These are phyloP conservation scores for Rhizopogon salebrosus DNA, from an alignment of 768 basidiomycete species.

Conservation along the genomic window DNA sequence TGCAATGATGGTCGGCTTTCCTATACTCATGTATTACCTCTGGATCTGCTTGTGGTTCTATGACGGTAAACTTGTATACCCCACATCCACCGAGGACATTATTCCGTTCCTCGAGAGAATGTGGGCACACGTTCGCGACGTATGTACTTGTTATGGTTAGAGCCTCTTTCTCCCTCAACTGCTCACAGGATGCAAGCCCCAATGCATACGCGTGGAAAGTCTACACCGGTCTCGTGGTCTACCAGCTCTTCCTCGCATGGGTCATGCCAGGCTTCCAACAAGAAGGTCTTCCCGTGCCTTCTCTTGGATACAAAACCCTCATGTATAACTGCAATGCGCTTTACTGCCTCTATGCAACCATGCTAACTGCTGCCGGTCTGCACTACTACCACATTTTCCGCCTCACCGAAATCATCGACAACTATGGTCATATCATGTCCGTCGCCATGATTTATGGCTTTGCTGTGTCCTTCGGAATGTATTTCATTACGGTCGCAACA, in stretches of 20 bases:
- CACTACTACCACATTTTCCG: conserved; percentile 83
- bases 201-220: conserved; percentile 86
- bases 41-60: conserved; percentile 98
- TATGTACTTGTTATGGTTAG: conserved; percentile 30
- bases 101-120: conserved; percentile 74
- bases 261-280: conserved; percentile 90
- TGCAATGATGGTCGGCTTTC: conserved; percentile 93
- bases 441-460: conserved; percentile 94
- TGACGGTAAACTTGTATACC: conserved; percentile 75
- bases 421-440: conserved; percentile 94
- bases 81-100: conserved; percentile 64
- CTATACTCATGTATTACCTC: conserved; percentile 95
- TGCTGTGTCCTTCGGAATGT: conserved; percentile 71
- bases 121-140: conserved; percentile 81
- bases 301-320: conserved; percentile 86
- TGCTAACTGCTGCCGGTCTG: conserved; percentile 66
- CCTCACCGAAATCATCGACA: conserved; percentile 91
- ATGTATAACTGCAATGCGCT: conserved; percentile 98
- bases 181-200: conserved; percentile 79
- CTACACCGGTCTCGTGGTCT: conserved; percentile 82
- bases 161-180: neutral
- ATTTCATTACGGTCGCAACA: conserved; percentile 70
- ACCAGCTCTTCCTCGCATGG: conserved; percentile 87
- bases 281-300: conserved; percentile 94
- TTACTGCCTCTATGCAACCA: conserved; percentile 75